A percentile compares a stretch with the other conserved stretches of the same genome.
These are phyloP conservation scores for Biancaea sappan DNA, from an alignment of 306 rosid species.

Conservation along the genomic window DNA sequence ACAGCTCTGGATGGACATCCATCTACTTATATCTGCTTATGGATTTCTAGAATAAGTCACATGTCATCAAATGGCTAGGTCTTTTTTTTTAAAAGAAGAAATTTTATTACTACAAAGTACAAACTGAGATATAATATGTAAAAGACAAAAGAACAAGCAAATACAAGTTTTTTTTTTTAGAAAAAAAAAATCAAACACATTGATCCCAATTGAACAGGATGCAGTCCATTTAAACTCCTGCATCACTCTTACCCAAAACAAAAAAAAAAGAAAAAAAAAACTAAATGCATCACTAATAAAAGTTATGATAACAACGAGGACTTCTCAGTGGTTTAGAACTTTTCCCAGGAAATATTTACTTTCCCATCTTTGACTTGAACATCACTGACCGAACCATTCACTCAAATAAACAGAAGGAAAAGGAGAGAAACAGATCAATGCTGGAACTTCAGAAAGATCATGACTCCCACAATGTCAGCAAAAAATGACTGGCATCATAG, in stretches of 20 bases:
- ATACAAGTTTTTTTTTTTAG: too few species aligned
- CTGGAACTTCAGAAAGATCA: not conserved
- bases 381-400: not conserved
- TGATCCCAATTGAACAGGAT: not conserved
- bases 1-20: slow-evolving; percentile 76
- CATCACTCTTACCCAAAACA: too few species aligned
- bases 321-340: not conserved
- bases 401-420: not conserved
- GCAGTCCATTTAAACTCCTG: slow-evolving; percentile 29
- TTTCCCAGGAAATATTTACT: not conserved
- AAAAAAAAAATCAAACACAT: not conserved
- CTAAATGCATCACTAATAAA: not conserved
- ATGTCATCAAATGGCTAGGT: not conserved
- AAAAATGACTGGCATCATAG: not conserved
- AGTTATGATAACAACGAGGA: not conserved
- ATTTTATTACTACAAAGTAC: not conserved
- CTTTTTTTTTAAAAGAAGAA: not conserved
- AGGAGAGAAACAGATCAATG: slow-evolving; percentile 4
- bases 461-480: not conserved
- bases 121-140: not conserved
- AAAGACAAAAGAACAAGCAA: slow-evolving; percentile 5
- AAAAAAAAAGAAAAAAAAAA: too few species aligned
- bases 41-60: slow-evolving; percentile 13
- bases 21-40: slow-evolving; percentile 55
- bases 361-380: not conserved